These are phyloP conservation scores for Pholiota conissans DNA, from an alignment of 768 basidiomycete genomes.

Conservation along the genomic window DNA sequence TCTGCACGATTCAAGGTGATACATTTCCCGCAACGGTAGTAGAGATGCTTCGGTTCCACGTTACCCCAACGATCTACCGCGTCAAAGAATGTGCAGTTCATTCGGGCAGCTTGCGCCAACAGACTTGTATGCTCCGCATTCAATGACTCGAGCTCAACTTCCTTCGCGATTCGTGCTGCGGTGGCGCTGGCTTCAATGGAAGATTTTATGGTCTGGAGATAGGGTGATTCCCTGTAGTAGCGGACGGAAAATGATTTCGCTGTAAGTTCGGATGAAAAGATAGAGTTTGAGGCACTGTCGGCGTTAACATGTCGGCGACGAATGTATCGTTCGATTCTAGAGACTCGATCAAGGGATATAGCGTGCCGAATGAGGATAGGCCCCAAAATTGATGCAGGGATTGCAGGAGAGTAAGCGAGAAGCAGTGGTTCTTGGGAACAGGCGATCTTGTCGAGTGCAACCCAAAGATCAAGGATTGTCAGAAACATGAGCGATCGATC, in stretches of 20 bases:
- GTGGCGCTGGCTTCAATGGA: slow-evolving; percentile 29
- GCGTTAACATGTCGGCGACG: slow-evolving; percentile 21
- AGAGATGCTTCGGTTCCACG: background rate
- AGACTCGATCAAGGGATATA: slow-evolving; percentile 26
- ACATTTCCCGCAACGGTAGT: slow-evolving; percentile 27
- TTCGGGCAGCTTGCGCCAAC: slow-evolving; percentile 14
- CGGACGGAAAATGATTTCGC: slow-evolving; percentile 29
- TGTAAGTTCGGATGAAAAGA: slow-evolving; percentile 28
- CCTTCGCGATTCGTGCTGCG: slow-evolving; percentile 18
- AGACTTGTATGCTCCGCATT: slow-evolving; percentile 21
- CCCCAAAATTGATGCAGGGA: slow-evolving; percentile 37
- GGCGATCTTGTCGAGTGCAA: slow-evolving; percentile 40
- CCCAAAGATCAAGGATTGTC: slow-evolving; percentile 48
- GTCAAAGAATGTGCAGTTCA: slow-evolving; percentile 14
- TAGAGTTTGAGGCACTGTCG: slow-evolving; percentile 20
- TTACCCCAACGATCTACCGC: background rate
- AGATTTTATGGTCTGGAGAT: slow-evolving; percentile 20
- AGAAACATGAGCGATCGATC: slow-evolving; percentile 43
- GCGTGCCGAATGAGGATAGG: slow-evolving; percentile 38
- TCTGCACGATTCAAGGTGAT: slow-evolving; percentile 10
- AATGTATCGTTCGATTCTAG: slow-evolving; percentile 29
- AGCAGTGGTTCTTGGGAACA: slow-evolving; percentile 37
- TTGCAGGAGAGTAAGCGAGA: slow-evolving; percentile 43
- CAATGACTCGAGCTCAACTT: slow-evolving; percentile 22
- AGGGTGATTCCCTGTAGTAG: slow-evolving; percentile 27